Evolutionary conservation across 148 eudicot genomes (phyloP).

Genomic region (Rhododendron ovatum): DNA sequence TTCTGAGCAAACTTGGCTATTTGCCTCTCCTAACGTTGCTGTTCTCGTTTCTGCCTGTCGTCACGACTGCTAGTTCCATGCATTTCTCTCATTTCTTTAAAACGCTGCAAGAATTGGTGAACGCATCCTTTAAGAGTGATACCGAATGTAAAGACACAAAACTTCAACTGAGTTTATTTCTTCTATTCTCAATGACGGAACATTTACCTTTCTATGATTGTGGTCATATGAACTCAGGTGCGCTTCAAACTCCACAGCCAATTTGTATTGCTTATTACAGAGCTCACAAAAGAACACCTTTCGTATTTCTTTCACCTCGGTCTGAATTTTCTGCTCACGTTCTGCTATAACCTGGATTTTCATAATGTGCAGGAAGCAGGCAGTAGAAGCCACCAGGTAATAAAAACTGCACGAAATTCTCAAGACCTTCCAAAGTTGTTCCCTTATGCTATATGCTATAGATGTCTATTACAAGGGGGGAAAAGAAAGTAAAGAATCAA

Average conservation of each 20-base stretch:
- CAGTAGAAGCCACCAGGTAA: slow-evolving; percentile 99
- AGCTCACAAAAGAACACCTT: slow-evolving; percentile 88
- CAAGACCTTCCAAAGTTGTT: slow-evolving; percentile 92
- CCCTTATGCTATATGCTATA: slow-evolving; percentile 79
- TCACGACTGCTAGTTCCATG: slow-evolving; percentile 88
- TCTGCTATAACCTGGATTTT: slow-evolving; percentile 99
- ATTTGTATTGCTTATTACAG: slow-evolving; percentile 93
- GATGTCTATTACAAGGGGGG: slow-evolving; percentile 57
- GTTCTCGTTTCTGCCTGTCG: slow-evolving; percentile 88
- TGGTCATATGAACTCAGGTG: slow-evolving; percentile 97
- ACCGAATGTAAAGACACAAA: not conserved
- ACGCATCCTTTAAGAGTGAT: not conserved
- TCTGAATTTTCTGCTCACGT: slow-evolving; percentile 95
- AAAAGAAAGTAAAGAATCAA: slow-evolving; percentile 51
- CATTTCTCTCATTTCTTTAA: slow-evolving; percentile 96
- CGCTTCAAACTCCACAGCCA: slow-evolving; percentile 97
- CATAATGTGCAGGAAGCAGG: slow-evolving; percentile 98
- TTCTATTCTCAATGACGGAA: not conserved
- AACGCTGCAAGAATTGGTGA: slow-evolving; percentile 43
- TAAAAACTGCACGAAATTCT: slow-evolving; percentile 99
- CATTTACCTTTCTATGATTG: slow-evolving; percentile 86
- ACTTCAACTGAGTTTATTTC: not conserved
- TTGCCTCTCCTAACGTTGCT: slow-evolving; percentile 83
- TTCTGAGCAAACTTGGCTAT: slow-evolving; percentile 95
- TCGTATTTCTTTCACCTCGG: slow-evolving; percentile 91